Evolutionary conservation across 768 basidiomycete species (phyloP), one percentile per base, ranked within the genome.

Genomic region (Leccinum ochraceum): DNA sequence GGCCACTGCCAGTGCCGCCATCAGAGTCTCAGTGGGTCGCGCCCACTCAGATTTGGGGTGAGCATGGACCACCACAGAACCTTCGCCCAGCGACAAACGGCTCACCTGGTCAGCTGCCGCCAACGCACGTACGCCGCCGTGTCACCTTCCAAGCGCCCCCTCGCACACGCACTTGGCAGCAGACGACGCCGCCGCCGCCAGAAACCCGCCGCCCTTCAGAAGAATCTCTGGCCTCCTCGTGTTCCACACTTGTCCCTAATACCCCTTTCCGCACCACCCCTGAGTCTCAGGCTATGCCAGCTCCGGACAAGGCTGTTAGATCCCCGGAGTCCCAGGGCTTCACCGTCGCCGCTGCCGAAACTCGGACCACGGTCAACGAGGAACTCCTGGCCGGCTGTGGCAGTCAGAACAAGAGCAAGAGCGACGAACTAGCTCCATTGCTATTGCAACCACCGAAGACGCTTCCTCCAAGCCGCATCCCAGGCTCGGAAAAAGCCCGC

Each of bases 241-340:
- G 54, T 20, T 67, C 67, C 10, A 67, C 67, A 14, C 60, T 69
- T 42, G 53, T 68, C n/a, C 5, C 53, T 1, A 51, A 48, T 6
- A 20, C 44, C 11, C 11, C 6, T 46, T 20, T 46, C 44, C 20
- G 11, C 1, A 20, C 44, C 2, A 20, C 6, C 20, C 44, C 44
- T 1, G 44, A 1, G 20, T 20, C n/a, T 46, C 44, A 46, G 10
- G 20, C n/a, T 46, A 2, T 20, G 20, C 44, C 44, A 46, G 11
- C 5, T 11, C 20, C 20, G 20, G 11, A 11, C 11, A 46, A 5
- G 11, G 44, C 11, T 13, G 44, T 20, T 46, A 11, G 20, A 20
- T 46, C 10, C 11, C n/a, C 5, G 44, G 44, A 44, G n/a, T n/a
- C 44, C 11, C 20, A 46, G 20, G 13, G n/a, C 20, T 13, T 20